Evolutionary conservation across 106 monocot species (phyloP).

Genomic region (Platanthera guangdongensis): DNA sequence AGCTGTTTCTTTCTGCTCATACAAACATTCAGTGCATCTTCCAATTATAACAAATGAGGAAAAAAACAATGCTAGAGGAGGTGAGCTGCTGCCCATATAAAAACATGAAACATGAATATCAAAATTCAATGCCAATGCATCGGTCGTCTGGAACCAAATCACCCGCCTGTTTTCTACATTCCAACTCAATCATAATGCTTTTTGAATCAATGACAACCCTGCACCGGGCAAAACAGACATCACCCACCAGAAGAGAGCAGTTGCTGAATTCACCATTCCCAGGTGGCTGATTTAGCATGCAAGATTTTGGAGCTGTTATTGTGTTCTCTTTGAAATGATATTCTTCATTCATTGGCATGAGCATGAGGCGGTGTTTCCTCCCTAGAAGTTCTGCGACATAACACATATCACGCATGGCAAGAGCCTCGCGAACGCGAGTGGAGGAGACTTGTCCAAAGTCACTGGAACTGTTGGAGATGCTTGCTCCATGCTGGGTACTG

Average conservation of each 20-base stretch:
- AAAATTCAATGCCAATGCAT: conserved; percentile 53
- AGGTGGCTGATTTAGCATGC: conserved; percentile 72
- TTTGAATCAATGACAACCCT: conserved; percentile 32
- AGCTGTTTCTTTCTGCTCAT: not conserved
- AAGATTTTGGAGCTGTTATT: conserved; percentile 33
- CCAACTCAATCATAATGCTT: conserved; percentile 35
- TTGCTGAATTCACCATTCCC: conserved; percentile 48
- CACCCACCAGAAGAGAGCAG: conserved; percentile 52
- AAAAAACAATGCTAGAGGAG: no score
- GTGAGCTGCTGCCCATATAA: not conserved
- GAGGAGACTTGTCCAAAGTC: conserved; percentile 77
- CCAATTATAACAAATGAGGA: not conserved
- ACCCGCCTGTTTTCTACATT: conserved; percentile 6
- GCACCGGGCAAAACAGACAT: conserved; percentile 25
- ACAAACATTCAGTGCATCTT: not conserved
- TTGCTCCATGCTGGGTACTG: conserved; percentile 27
- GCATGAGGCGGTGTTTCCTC: conserved; percentile 75
- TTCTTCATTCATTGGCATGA: conserved; percentile 23
- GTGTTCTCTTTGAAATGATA: not conserved
- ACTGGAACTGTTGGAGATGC: conserved; percentile 5
- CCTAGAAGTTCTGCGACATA: conserved; percentile 63
- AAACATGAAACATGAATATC: conserved; percentile 6
- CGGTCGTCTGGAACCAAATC: conserved; percentile 7
- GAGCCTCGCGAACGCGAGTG: conserved; percentile 78
- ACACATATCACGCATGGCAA: conserved; percentile 64